Percentiles rank a stretch among this genome's conserved stretches.
These are phyloP conservation scores for Microbotryum saponariae DNA, from an alignment of 1,284 basidiomycete genomes.

Conservation along the genomic window DNA sequence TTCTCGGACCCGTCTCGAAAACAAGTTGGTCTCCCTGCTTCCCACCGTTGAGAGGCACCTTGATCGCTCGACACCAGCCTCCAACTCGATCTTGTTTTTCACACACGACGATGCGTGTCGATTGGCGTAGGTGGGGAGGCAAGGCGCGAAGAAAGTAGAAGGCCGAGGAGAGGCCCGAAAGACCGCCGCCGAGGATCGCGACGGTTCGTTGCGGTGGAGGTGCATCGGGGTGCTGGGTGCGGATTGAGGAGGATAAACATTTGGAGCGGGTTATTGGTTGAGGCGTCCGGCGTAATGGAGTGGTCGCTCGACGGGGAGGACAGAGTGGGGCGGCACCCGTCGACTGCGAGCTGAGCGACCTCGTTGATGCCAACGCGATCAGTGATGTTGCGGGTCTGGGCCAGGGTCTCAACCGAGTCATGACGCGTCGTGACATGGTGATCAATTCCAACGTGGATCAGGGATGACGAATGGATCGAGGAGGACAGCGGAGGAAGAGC, in stretches of 20 bases:
- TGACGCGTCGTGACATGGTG: too few relatives aligned
- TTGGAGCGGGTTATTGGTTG: background rate
- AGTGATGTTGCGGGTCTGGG: too few relatives aligned
- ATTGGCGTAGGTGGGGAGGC: conserved; percentile 43
- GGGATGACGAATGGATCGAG: too few relatives aligned
- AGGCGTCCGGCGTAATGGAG: too few relatives aligned
- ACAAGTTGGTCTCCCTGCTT: conserved; percentile 47
- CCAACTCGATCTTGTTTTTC: conserved; percentile 62
- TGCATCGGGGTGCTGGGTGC: background rate
- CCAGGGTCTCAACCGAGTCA: too few relatives aligned
- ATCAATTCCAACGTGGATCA: too few relatives aligned
- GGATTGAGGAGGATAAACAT: background rate
- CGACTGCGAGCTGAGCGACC: too few relatives aligned
- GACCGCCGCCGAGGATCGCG: conserved; percentile 68
- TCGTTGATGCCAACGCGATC: too few relatives aligned
- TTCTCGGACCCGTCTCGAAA: conserved; percentile 75
- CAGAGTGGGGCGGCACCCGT: too few relatives aligned
- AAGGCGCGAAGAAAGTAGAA: conserved; percentile 65
- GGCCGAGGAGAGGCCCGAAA: conserved; percentile 72
- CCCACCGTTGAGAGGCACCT: conserved; percentile 42
- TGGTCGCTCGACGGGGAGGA: too few relatives aligned
- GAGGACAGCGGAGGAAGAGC: too few relatives aligned
- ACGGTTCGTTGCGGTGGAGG: conserved; percentile 40
- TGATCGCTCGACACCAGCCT: conserved; percentile 71
- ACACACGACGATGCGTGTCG: conserved; percentile 54